Evolutionary conservation across 352 stramenopile species (phyloP).

Genomic region (Hyaloperonospora brassicae): DNA sequence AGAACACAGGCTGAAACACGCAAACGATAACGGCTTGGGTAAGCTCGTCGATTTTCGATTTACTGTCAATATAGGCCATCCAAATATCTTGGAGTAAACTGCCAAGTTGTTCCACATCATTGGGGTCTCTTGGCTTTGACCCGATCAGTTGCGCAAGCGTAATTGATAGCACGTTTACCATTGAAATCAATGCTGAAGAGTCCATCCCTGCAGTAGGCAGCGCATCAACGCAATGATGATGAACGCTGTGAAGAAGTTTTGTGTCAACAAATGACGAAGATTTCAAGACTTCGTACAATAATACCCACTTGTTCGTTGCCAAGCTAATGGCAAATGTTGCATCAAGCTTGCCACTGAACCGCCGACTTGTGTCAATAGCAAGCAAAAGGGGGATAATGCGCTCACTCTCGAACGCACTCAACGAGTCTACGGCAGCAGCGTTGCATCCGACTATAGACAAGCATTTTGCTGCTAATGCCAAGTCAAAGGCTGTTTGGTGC

Average conservation of each 20-base stretch:
- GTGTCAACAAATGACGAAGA: conserved; percentile 44
- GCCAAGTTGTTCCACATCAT: conserved; percentile 24
- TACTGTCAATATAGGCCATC: conserved; percentile 60
- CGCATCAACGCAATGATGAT: conserved; percentile 41
- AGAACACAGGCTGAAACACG: conserved; percentile 64
- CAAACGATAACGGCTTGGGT: conserved; percentile 59
- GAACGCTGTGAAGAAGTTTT: conserved; percentile 27
- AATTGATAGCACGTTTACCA: conserved; percentile 60
- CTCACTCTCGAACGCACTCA: conserved; percentile 32
- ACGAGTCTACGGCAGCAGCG: conserved; percentile 25
- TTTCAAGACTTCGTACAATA: conserved; percentile 48
- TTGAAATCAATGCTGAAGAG: conserved; percentile 43
- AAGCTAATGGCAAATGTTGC: conserved; percentile 32
- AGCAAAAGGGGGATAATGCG: conserved; percentile 34
- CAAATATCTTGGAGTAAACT: conserved; percentile 52
- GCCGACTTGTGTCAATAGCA: conserved; percentile 25
- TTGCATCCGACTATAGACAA: conserved; percentile 31
- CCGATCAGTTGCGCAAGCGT: conserved; percentile 40
- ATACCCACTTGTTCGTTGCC: conserved; percentile 46
- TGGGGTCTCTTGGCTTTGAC: conserved; percentile 17
- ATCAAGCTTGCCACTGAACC: conserved; percentile 26
- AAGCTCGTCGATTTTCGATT: conserved; percentile 59
- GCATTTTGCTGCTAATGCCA: conserved; percentile 34
- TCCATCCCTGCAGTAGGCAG: conserved; percentile 53
- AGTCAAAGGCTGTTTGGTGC: conserved; percentile 19